Evolutionary conservation across 1,284 basidiomycete species (phyloP), one percentile per base, ranked within the genome.

Genomic region (Flammula alnicola): DNA sequence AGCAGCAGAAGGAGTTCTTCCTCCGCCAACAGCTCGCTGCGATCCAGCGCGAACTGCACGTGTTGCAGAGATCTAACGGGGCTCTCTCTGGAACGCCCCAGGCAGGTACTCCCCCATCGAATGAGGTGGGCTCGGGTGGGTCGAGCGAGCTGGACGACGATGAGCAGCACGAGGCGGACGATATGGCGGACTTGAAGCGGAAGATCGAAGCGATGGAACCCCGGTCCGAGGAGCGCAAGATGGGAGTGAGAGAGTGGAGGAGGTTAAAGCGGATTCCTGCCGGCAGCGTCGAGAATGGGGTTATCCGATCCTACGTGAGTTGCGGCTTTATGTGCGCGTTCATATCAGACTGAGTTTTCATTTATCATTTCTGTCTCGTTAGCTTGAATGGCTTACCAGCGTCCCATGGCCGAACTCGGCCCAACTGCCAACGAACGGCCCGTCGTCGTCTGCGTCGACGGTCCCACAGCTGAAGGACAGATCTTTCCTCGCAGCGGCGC

Each of bases 1-100:
- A 88, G 52, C 88, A 91, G 58, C 88, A 91, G 69, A 91, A 91
- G 59, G 89, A 91, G 54, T 86, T 85, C 63, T 91, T 89, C 71
- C 76, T 91, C 2, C 84, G 88, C 47, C 93, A 95, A 64, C 93
- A 95, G 64, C 82, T 94, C 38, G 86, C 90, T 23, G 92, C 90
- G 8, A 95, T 95, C 58, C 90, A 94, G 61, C 86, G 91, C 44
- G 93, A 96, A 68, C 78, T 95, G 9, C 83, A 86, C 30, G 75
- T 73, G 12, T 74, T 91, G n/a, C 69, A 70, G 64, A 77, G 77
- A 9, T 60, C 66, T 25, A 63, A 62, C 39, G 54, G 60, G 29
- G 33, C 45, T 16, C 31, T 37, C 16, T 25, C 43, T 4, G 39
- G 32, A 3, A 6, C 10, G 3, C 44, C 42, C 20, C 30, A 42